These are phyloP conservation scores for Aspergillus avenaceus DNA, from an alignment of 495 filamentous ascomycete genomes.

Conservation along the genomic window DNA sequence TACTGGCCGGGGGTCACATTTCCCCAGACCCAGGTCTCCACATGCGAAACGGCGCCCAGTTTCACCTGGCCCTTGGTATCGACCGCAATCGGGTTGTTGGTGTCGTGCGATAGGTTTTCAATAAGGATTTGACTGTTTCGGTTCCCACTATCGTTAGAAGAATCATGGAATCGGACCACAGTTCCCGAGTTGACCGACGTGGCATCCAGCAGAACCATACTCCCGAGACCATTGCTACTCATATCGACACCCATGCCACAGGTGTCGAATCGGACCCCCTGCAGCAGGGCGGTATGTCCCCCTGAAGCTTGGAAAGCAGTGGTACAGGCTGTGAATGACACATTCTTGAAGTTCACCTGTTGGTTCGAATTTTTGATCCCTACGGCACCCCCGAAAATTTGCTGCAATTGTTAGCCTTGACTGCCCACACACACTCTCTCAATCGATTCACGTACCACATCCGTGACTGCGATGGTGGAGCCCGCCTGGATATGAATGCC, in stretches of 20 bases:
- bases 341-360: conserved; percentile 49
- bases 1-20: conserved; percentile 30
- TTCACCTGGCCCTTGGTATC: conserved; percentile 30
- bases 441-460: conserved; percentile 35
- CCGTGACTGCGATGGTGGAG: conserved; percentile 42
- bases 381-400: conserved; percentile 44
- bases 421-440: background rate
- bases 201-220: conserved; percentile 46
- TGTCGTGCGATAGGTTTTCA: conserved; percentile 29
- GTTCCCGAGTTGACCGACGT: conserved; percentile 43
- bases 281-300: conserved; percentile 40
- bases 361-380: conserved; percentile 48
- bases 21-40: conserved; percentile 42
- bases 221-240: conserved; percentile 40
- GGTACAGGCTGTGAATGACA: conserved; percentile 37
- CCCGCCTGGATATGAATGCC: conserved; percentile 42
- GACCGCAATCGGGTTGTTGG: conserved; percentile 25
- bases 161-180: conserved; percentile 44
- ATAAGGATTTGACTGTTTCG: conserved; percentile 35
- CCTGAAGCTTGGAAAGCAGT: conserved; percentile 34
- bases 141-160: conserved; percentile 27
- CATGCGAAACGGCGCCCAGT: conserved; percentile 42
- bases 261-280: conserved; percentile 29
- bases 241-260: conserved; percentile 33
- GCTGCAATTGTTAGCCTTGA: conserved; percentile 25